Evolutionary conservation across 345 rosid genomes (phyloP), one percentile per base, ranked within the genome.

Genomic region (Triadica sebifera): DNA sequence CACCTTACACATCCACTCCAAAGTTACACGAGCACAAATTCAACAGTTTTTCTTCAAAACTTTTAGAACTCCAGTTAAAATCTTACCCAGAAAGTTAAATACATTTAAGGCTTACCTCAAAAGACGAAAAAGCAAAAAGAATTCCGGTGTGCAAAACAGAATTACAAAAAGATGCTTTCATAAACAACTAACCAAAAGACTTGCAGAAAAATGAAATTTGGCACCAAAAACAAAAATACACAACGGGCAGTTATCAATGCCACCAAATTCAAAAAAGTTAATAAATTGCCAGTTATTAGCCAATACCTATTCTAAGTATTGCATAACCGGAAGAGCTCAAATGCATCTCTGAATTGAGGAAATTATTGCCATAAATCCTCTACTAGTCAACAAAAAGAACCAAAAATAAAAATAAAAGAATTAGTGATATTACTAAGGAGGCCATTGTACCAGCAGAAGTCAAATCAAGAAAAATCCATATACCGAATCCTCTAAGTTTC

Each of bases 181-280:
- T 29, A 29, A 29, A 29, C 34, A 29, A 29, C 17, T n/a, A 22
- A 46, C 37, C 67, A 67, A 24, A 45, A 74, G 24, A 24, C 73
- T 51, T 8, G 34, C 39, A 37, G 34, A 39, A 17, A 34, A 13
- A 49, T 53, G 37, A 57, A 16, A 16, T 65, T 17, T 37, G 6
- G 19, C 25, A 65, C 43, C 3, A 11, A 12, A 20, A 77, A 43
- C 8, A 16, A 12, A 70, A 59, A 8, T 1, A 53, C 41, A 6
- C 65, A 57, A n/a, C 38, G 45, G 43, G 72, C 20, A 58, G 13
- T 51, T 20, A 50, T 60, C 43, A 72, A 25, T 19, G n/a, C 57
- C 63, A 62, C 49, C 57, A 70, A 80, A 69, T 71, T 29, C 65
- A 16, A 69, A 37, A 12, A 78, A 55, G 9, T 71, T 29, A 2